Conservation (phyloP, 805 yeast genomes). For the Zygosaccharomyces rouxii region DNA sequence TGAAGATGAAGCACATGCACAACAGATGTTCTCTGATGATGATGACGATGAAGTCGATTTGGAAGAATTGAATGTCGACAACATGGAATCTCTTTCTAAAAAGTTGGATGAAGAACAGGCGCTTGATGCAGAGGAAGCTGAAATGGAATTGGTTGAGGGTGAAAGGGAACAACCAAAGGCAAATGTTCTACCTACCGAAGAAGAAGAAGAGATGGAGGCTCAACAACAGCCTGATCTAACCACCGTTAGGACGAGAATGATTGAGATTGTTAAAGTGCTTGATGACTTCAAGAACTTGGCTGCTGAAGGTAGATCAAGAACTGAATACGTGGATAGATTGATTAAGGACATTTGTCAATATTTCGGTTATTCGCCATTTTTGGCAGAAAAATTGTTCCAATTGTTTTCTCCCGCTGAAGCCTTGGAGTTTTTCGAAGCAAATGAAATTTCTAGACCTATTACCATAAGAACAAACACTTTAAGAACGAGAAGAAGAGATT, state of each 20-base stretch:
- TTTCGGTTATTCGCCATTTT: conserved; percentile 86
- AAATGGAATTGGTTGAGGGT: conserved; percentile 55
- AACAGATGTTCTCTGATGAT: conserved; percentile 80
- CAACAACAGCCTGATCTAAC: conserved; percentile 69
- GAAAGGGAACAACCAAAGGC: conserved; percentile 68
- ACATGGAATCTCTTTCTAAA: conserved; percentile 75
- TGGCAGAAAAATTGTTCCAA: conserved; percentile 91
- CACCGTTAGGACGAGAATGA: conserved; percentile 84
- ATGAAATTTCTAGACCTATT: conserved; percentile 93
- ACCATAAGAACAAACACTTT: conserved; percentile 97
- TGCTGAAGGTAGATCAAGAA: conserved; percentile 82
- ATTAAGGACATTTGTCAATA: conserved; percentile 84
- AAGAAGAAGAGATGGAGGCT: conserved; percentile 54
- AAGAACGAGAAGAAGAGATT: conserved; percentile 89
- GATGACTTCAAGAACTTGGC: conserved; percentile 81
- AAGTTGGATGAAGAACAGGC: conserved; percentile 57
- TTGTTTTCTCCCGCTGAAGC: conserved; percentile 94
- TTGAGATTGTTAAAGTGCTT: conserved; percentile 88
- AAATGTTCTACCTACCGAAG: conserved; percentile 64
- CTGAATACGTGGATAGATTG: conserved; percentile 74
- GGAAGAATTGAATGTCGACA: conserved; percentile 70
- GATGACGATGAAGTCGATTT: conserved; percentile 62
- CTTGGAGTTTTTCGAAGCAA: conserved; percentile 96
- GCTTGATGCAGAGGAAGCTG: conserved; percentile 59
- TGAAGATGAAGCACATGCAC: conserved; percentile 35